Evolutionary conservation across 208 protist genomes (phyloP).

Genomic region (Wallacemonas rigidus): DNA sequence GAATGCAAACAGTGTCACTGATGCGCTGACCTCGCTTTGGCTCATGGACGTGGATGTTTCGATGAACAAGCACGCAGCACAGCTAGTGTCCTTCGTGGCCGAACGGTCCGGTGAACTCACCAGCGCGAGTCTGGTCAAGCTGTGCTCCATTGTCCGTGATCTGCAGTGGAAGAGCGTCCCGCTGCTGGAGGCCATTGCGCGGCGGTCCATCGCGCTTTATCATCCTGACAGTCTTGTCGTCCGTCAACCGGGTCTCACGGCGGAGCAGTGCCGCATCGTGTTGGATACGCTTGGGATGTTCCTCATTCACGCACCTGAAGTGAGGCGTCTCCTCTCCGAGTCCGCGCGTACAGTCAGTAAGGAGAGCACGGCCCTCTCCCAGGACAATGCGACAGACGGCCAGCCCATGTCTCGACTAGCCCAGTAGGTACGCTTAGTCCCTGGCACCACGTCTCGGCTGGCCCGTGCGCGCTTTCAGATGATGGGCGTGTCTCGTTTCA

Average conservation of each 20-base stretch:
- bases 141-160: constrained; percentile 63
- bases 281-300: constrained; percentile 64
- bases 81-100: constrained; percentile 44
- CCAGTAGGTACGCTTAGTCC: no score
- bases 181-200: constrained; percentile 55
- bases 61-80: constrained; percentile 11
- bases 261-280: constrained; percentile 43
- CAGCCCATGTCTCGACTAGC: not conserved
- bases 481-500: not conserved
- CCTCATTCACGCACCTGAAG: constrained; percentile 47
- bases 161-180: constrained; percentile 41
- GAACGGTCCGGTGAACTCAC: constrained; percentile 42
- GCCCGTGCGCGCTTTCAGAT: no score
- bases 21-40: constrained; percentile 66
- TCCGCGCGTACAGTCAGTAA: constrained; percentile 74
- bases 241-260: constrained; percentile 23
- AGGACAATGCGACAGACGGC: constrained; percentile 33
- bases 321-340: constrained; percentile 55
- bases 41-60: constrained; percentile 54
- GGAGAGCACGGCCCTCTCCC: constrained; percentile 58
- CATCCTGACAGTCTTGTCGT: not conserved
- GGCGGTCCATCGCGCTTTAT: constrained; percentile 45
- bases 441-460: no score
- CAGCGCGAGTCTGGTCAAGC: constrained; percentile 41
- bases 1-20: constrained; percentile 46